phyloP scores from a whole-genome alignment of 306 rosid species.

The Citrullus mucosospermus region DNA sequence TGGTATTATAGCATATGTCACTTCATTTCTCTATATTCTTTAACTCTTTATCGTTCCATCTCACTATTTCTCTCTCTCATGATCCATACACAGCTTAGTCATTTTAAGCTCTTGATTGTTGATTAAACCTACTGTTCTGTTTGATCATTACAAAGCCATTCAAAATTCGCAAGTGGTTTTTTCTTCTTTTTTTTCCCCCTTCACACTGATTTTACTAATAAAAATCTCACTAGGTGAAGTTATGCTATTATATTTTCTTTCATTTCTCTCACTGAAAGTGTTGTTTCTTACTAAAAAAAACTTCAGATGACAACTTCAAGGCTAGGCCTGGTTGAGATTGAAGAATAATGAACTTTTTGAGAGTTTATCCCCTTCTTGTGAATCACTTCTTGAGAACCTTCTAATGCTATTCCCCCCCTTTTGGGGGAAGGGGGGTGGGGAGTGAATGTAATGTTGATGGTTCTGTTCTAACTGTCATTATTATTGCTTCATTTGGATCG shows the following conservation, averaged over 20 bases:
- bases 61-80: neutral
- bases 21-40: conserved; percentile 4
- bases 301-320: neutral
- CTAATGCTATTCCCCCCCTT: neutral
- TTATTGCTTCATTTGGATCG: neutral
- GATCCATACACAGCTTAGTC: neutral
- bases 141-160: no score
- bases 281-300: no score
- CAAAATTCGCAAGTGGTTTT: no score
- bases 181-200: neutral
- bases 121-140: neutral
- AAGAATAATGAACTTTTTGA: neutral
- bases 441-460: neutral
- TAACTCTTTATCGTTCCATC: neutral
- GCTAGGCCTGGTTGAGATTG: neutral
- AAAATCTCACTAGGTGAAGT: neutral
- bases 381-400: neutral
- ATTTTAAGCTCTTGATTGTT: neutral
- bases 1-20: conserved; percentile 27
- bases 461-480: neutral
- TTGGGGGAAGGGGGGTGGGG: neutral
- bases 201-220: neutral
- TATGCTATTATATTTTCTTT: neutral
- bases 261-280: no score
- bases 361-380: neutral